Percentiles rank a stretch among this genome's conserved stretches.
These are phyloP conservation scores for Gentiana macrophylla DNA, from an alignment of 257 asterid species.

Conservation along the genomic window DNA sequence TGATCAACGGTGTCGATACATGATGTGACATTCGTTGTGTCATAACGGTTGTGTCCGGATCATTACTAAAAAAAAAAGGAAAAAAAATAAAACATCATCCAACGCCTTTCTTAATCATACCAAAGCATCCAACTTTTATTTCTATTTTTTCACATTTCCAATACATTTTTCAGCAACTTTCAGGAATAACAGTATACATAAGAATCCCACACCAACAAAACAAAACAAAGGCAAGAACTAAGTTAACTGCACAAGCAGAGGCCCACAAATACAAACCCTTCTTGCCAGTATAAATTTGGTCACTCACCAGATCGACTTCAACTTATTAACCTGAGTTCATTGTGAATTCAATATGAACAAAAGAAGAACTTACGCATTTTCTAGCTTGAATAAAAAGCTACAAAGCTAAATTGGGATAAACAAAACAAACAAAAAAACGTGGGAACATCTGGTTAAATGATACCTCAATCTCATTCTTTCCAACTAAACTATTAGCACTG, in stretches of 20 bases:
- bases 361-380: background rate
- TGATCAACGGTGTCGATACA: too few relatives aligned
- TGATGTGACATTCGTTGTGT: too few relatives aligned
- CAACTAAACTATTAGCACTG: slow-evolving; percentile 14
- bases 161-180: too few relatives aligned
- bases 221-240: background rate
- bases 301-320: background rate
- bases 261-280: background rate
- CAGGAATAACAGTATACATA: too few relatives aligned
- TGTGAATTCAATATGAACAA: too few relatives aligned
- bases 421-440: background rate
- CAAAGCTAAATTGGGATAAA: background rate
- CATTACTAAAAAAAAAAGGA: too few relatives aligned
- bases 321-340: too few relatives aligned
- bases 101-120: too few relatives aligned
- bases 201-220: background rate
- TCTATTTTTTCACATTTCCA: too few relatives aligned
- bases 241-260: background rate
- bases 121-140: too few relatives aligned
- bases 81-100: too few relatives aligned
- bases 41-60: too few relatives aligned
- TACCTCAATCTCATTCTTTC: slow-evolving; percentile 35
- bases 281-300: background rate
- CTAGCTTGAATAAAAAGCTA: background rate
- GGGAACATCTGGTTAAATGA: slow-evolving; percentile 5